Evolutionary conservation across 192 early-diverging fungal genomes (phyloP), one percentile per base, ranked within the genome.

Genomic region (Dissophora globulifera): DNA sequence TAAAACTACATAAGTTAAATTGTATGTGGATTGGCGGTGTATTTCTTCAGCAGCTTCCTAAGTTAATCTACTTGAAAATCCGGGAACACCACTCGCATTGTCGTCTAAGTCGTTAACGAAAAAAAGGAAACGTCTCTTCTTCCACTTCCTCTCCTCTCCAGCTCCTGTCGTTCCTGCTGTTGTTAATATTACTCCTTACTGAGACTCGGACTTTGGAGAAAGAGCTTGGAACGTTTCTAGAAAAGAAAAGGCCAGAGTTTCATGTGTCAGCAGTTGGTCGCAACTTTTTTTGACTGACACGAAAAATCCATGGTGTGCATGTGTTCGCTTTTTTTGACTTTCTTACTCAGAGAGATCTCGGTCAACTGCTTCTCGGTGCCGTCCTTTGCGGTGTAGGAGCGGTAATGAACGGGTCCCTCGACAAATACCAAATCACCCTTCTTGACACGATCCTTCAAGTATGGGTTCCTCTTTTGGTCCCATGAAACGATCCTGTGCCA

Each of bases 351-450:
- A 11, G 50, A 31, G 50, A 85, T 83, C 26, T 85, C 84, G 17
- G 90, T 83, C 40, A 63, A 65, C 27, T 82, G 78, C 49, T 81
- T 82, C 25, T 88, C 81, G 43, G 63, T 64, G 27, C 86, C 88
- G 0, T 90, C 88, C 80, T 89, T 89, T 66, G 85, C 86, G 16
- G 82, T 89, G 51, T 81, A 90, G 7, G 83, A 76, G 32, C 83
- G 84, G 78, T 90, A 90, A 30, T 85, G 85, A 19, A 92, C 70
- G 16, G 81, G 69, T 29, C 90, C 90, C 41, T 89, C 88, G 11
- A 92, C 82, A 53, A 86, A 86, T n/a, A 92, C 85, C 26, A 86
- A 58, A 23, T 84, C 82, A 31, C 90, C 84, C 72, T 89, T 89
- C 81, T 88, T 88, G 29, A 92, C 62, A 33, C 78, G 78, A 0